Evolutionary conservation across 352 stramenopile species (phyloP).

Genomic region (Pythium aquatile): DNA sequence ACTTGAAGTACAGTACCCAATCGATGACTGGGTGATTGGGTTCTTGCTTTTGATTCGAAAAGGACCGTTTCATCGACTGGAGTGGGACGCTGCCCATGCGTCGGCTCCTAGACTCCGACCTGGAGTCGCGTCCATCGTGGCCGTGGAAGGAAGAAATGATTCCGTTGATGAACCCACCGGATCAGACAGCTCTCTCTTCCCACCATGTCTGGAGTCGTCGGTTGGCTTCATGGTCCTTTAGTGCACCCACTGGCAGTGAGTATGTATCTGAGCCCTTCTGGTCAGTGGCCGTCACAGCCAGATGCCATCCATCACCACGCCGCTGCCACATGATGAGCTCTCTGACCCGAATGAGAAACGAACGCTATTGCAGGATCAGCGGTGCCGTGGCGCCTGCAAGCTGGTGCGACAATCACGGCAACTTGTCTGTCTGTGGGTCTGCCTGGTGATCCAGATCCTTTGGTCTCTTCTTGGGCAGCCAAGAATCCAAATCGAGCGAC

Average conservation of each 20-base stretch:
- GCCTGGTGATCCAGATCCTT: too few species aligned
- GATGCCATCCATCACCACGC: constrained; percentile 4
- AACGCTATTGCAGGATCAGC: neutral
- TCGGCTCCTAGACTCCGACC: too few species aligned
- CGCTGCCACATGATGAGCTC: neutral
- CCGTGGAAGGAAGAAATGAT: constrained; percentile 1
- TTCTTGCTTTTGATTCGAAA: too few species aligned
- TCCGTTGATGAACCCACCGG: neutral
- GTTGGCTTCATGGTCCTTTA: neutral
- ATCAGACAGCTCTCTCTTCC: neutral
- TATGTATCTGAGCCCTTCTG: neutral
- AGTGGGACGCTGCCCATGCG: neutral
- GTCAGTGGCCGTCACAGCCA: neutral
- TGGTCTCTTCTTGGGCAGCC: neutral
- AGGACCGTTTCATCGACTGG: neutral
- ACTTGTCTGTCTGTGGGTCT: neutral
- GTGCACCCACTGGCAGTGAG: neutral
- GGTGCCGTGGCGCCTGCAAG: too few species aligned
- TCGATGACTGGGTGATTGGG: too few species aligned
- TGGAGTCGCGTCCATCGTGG: neutral
- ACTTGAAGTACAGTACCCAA: too few species aligned
- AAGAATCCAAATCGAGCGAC: neutral
- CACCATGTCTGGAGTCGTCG: neutral
- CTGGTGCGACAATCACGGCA: neutral
- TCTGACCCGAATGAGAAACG: neutral